Percentiles rank a stretch among this genome's conserved stretches.
Conservation (phyloP, 768 basidiomycete species). For the Russula dissimulans region DNA sequence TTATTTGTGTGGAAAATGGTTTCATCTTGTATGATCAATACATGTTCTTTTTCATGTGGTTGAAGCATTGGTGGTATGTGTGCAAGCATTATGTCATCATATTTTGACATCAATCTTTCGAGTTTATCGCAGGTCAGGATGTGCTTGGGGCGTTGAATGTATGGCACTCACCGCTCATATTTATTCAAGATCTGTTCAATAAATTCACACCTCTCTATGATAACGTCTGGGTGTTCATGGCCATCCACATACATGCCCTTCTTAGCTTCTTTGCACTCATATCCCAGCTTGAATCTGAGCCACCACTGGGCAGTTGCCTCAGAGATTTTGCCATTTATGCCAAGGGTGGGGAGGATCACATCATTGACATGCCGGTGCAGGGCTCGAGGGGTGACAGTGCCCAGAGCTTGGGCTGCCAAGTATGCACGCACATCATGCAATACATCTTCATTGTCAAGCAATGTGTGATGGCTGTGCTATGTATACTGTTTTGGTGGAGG, state of each 20-base stretch:
- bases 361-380: neutral
- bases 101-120: neutral
- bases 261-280: neutral
- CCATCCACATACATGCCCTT: neutral
- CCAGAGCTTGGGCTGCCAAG: neutral
- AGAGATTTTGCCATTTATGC: neutral
- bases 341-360: neutral
- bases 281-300: neutral
- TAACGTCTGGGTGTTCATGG: neutral
- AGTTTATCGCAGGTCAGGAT: too few relatives aligned
- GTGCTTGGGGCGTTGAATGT: neutral
- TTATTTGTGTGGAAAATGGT: neutral
- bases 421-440: neutral
- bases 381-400: neutral
- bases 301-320: neutral
- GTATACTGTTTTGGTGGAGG: neutral
- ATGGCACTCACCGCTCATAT: neutral
- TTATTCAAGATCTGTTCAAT: neutral
- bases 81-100: neutral
- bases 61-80: neutral
- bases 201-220: neutral
- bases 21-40: neutral
- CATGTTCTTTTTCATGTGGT: too few relatives aligned
- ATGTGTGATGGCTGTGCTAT: neutral
- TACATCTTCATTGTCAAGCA: neutral